Base-by-base conservation (phyloP, 2,329 filamentous ascomycete species). In the Cladophialophora bantiana region DNA sequence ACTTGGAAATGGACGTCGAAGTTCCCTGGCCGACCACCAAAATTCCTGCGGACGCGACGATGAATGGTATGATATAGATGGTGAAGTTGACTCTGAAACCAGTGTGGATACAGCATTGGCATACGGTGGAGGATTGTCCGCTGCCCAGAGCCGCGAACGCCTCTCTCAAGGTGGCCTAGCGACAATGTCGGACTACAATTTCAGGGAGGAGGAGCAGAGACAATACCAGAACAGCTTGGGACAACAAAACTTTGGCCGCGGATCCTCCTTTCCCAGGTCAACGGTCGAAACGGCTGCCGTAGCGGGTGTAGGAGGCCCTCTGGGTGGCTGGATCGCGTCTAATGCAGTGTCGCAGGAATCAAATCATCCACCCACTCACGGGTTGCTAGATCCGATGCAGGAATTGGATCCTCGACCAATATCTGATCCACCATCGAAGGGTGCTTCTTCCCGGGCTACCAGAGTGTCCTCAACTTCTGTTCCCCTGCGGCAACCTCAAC, bases 401-500 rank as follows among this genome's bases (percentile, higher is more conserved):
- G 74, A 89, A 86, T n/a, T 81, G 88, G 68, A 69, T 54, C 70
- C 59, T 32, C 66, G 60, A 34, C 72, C 65, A 35, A 45, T 70
- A 50, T 71, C 67, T 20, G 66, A 67, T 52, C 53, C 57, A 32
- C 59, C 34, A 7, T 54, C 57, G 13, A 52, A 50, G 40, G 6
- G 58, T 48, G 34, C 13, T 10, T 32, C 56, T 54, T 45, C 60
- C 18, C 34, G 59, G n/a, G 13, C 42, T 20, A 59, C 58, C 53
- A 55, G 59, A 45, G 58, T 67, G 40, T 59, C 75, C 60, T 73
- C 74, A 31, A 70, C 75, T 66, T 83, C 80, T 68, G 74, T 93
- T 36, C 88, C 89, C 10, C 83, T 97, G n/a, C 90, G 95, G 76
- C 92, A 96, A 73, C 94, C 94, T 2, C 90, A 93, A 72, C 94